These are phyloP conservation scores for Mycosphaerella arachidis DNA, from an alignment of 2,329 filamentous ascomycete species.

Conservation along the genomic window DNA sequence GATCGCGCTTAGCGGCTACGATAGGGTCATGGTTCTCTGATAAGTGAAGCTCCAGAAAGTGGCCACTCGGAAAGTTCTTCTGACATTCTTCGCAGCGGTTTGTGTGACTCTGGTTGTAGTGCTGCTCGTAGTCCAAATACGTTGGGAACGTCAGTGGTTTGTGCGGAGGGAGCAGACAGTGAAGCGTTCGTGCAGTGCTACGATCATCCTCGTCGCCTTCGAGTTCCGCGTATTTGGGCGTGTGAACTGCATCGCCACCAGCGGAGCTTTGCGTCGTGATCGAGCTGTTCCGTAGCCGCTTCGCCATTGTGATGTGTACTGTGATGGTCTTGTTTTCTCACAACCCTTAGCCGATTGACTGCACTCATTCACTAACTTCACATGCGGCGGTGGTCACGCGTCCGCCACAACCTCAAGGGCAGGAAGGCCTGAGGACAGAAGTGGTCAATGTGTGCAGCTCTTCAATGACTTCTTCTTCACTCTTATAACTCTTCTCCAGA, in stretches of 20 bases:
- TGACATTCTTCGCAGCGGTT: conserved; percentile 82
- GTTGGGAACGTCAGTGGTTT: conserved; percentile 65
- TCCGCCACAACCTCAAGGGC: background rate
- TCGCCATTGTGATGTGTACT: conserved; percentile 48
- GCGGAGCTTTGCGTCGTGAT: conserved; percentile 18
- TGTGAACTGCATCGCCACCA: conserved; percentile 11
- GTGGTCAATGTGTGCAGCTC: background rate
- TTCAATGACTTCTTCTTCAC: background rate
- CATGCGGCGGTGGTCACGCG: background rate
- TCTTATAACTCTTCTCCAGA: background rate
- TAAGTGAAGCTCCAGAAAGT: conserved; percentile 78
- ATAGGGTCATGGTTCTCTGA: conserved; percentile 88
- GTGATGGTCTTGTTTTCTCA: background rate
- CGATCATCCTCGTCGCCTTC: conserved; percentile 47
- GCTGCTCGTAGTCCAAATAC: conserved; percentile 78
- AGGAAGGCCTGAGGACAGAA: background rate
- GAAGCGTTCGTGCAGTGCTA: conserved; percentile 54
- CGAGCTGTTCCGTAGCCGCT: conserved; percentile 54
- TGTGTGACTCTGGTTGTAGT: conserved; percentile 75
- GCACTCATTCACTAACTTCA: background rate
- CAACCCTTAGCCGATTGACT: background rate
- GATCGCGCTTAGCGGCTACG: conserved; percentile 63
- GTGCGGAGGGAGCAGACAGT: conserved; percentile 79
- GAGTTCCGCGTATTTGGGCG: conserved; percentile 50
- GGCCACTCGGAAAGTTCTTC: conserved; percentile 81